Conservation (phyloP, 257 asterid species). For the Henckelia pumila region DNA sequence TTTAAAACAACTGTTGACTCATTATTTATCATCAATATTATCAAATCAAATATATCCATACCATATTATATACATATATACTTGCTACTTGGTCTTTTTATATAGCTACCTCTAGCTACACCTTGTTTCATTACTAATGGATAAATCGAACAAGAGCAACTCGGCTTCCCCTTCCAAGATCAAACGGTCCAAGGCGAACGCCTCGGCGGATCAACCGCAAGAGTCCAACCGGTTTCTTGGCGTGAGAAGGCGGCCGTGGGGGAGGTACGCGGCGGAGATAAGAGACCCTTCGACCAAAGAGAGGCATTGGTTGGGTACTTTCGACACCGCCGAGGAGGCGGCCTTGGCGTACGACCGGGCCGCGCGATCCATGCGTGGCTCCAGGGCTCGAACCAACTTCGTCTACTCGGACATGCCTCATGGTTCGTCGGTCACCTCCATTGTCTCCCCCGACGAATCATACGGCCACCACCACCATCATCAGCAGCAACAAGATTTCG, state of each 20-base stretch:
- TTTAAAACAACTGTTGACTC: background rate
- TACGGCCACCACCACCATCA: slow-evolving; percentile 9
- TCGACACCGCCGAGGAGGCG: slow-evolving; percentile 91
- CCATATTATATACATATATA: background rate
- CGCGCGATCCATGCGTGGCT: slow-evolving; percentile 77
- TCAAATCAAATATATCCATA: background rate
- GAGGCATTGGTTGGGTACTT: slow-evolving; percentile 86
- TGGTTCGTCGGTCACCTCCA: slow-evolving; percentile 75
- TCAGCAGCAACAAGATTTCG: slow-evolving; percentile 23
- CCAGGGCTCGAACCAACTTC: slow-evolving; percentile 74
- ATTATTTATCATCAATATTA: background rate
- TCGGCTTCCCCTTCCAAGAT: slow-evolving; percentile 51
- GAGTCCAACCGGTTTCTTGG: slow-evolving; percentile 56
- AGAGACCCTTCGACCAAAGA: slow-evolving; percentile 82
- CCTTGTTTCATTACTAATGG: background rate
- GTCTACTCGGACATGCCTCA: slow-evolving; percentile 91
- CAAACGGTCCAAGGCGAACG: slow-evolving; percentile 34
- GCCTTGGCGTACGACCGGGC: slow-evolving; percentile 87
- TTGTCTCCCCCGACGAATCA: slow-evolving; percentile 73
- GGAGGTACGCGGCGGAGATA: slow-evolving; percentile 84
- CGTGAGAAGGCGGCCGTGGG: slow-evolving; percentile 86
- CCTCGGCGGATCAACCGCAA: slow-evolving; percentile 30
- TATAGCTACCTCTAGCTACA: background rate
- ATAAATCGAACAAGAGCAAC: slow-evolving; percentile 3
- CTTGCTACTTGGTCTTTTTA: background rate